Evolutionary conservation across 2,329 filamentous ascomycete species (phyloP), one percentile per base, ranked within the genome.

Genomic region (Colletotrichum sp.): DNA sequence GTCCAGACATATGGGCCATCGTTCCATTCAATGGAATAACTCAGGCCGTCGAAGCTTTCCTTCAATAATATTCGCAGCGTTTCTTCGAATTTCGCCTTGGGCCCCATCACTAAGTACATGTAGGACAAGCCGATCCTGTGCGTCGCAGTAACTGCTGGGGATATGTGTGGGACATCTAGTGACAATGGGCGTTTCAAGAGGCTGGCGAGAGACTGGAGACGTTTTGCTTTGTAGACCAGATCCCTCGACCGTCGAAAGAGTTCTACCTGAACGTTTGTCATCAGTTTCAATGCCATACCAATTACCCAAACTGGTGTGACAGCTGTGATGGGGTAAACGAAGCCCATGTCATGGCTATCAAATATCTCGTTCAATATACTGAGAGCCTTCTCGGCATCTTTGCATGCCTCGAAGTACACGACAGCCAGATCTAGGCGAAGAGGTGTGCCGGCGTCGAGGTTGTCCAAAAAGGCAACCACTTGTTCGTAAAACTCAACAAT

Each of bases 131-230:
- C 43, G n/a, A 51, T n/a, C 43, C 43, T 51, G 43, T 51, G 2
- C 9, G 38, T n/a, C 2, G 2, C 2, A 47, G 43, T 51, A 9
- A 0, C 1, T 7, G 0, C 2, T 0, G 43, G 43, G 11, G 43
- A 51, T 5, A 24, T 51, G n/a, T 51, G 43, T 21, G 43, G 43
- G 6, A 51, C 2, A 13, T 51, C 0, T 13, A 5, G n/a, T 2
- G 43, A 51, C 11, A 51, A 51, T 5, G 43, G 43, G 2, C 43
- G 43, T 51, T 51, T 1, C n/a, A 51, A n/a, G 43, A 51, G 43
- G 12, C 43, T 51, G 11, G n/a, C 2, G 1, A 51, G 43, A 51
- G 43, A 21, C 6, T 24, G n/a, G n/a, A 51, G n/a, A n/a, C 43
- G 43, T 51, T 51, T 11, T 1, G 43, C n/a, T 21, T 51, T 51